Evolutionary conservation across 768 basidiomycete species (phyloP).

Genomic region (Clavulina sp.): DNA sequence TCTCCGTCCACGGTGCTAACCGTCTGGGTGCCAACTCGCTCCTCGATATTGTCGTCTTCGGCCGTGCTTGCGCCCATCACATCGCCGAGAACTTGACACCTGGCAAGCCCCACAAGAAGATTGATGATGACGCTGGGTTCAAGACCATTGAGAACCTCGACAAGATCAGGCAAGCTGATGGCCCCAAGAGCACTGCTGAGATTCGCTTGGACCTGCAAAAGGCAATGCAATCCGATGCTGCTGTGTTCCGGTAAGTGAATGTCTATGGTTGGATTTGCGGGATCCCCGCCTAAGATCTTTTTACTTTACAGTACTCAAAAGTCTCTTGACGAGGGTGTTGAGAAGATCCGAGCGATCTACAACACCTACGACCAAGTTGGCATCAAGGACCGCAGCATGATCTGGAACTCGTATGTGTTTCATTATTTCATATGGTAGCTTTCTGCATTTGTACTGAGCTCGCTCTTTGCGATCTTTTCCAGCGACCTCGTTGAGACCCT

Average conservation of each 20-base stretch:
- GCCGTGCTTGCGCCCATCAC: constrained; percentile 97
- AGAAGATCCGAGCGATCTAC: constrained; percentile 73
- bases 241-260: constrained; percentile 66
- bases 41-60: constrained; percentile 96
- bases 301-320: constrained; percentile 50
- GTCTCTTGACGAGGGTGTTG: constrained; percentile 81
- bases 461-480: neutral
- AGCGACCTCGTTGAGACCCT: constrained; percentile 95
- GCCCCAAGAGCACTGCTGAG: constrained; percentile 71
- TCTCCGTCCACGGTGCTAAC: constrained; percentile 98
- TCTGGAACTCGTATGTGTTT: constrained; percentile 86
- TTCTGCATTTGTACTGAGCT: constrained; percentile 3
- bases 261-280: neutral
- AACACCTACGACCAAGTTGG: constrained; percentile 79
- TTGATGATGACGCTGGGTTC: constrained; percentile 74
- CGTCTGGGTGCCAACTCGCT: constrained; percentile 98
- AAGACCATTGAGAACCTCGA: constrained; percentile 76
- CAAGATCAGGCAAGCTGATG: constrained; percentile 66
- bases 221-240: constrained; percentile 95
- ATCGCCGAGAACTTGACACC: constrained; percentile 82
- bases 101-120: constrained; percentile 77
- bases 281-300: neutral
- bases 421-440: neutral
- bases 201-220: constrained; percentile 96
- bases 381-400: constrained; percentile 97